Evolutionary conservation across 768 basidiomycete genomes (phyloP), one percentile per base, ranked within the genome.

Genomic region (Lactifluus echinatus): DNA sequence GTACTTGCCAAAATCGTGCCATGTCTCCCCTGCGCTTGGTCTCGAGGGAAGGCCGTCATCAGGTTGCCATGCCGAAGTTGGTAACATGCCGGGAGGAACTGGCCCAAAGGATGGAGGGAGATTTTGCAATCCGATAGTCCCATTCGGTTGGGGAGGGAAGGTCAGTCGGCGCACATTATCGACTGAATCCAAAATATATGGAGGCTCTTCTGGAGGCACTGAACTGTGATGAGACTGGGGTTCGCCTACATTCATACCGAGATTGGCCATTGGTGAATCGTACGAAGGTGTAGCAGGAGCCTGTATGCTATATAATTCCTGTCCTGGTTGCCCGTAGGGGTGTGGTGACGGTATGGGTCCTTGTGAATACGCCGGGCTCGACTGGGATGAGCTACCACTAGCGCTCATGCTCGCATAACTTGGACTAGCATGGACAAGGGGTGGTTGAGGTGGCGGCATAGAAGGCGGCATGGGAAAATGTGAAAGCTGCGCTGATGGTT

Each of bases 331-430:
- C 36, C 50, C 46, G 40, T 53, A 61, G 15, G 60, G 37, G 33
- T 59, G 60, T 34, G 60, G 51, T 10, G 60, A 59, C 8, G 57
- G 57, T 14, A 58, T 53, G 8, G 52, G 56, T 14, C 44, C 56
- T 24, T 57, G 59, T 51, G 55, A 60, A 50, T 59, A 59, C 24
- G 58, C 58, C 11, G 58, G 58, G 33, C 58, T 59, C 21, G 58
- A 59, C 26, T 59, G 58, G 4, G 58, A 59, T 26, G 58, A 59
- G 28, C 53, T 59, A 21, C 53, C 53, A 36, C 58, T 59, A 15
- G 52, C 57, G 15, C 57, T 59, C 34, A 59, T 31, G 29, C 58
- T 59, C 24, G 58, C 58, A 3, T 50, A 59, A 31, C 58, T 40
- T 17, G 58, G 58, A 45, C 58, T 59, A 24, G 58, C 58, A 33